Evolutionary conservation across 768 basidiomycete species (phyloP).

Genomic region (Termitomyces sp.): DNA sequence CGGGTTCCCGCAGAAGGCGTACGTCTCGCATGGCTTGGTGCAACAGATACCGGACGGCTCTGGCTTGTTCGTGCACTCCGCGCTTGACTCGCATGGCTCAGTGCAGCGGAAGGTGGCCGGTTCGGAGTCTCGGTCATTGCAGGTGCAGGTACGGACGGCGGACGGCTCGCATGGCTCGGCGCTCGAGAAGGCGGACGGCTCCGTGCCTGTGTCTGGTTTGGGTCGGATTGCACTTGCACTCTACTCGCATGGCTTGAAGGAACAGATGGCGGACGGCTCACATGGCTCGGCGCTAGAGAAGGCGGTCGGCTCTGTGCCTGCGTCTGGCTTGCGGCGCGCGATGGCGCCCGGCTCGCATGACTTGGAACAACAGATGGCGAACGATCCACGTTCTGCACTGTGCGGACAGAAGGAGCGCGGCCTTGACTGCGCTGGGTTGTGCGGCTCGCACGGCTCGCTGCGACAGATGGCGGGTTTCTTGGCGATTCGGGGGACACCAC

Average conservation of each 20-base stretch:
- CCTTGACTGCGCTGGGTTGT: background rate
- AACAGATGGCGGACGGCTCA: conserved; percentile 1
- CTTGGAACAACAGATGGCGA: background rate
- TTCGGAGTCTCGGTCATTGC: background rate
- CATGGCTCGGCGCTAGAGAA: background rate
- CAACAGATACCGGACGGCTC: background rate
- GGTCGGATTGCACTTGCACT: background rate
- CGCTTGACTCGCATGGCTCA: background rate
- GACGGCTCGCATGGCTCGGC: background rate
- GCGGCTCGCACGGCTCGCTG: conserved; percentile 1
- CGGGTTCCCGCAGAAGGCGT: background rate
- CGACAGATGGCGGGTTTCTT: background rate
- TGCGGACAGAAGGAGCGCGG: background rate
- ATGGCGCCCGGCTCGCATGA: background rate
- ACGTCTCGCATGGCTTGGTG: background rate
- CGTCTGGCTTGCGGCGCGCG: background rate
- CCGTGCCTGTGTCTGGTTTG: background rate
- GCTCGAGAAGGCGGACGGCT: background rate
- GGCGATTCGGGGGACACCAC: background rate
- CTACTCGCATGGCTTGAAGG: background rate
- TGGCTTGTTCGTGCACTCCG: background rate
- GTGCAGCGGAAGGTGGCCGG: background rate
- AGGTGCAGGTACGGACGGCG: background rate
- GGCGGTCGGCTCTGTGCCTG: background rate
- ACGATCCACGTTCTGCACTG: background rate